These are phyloP conservation scores for Populus simonii DNA, from an alignment of 345 rosid species.

Conservation along the genomic window DNA sequence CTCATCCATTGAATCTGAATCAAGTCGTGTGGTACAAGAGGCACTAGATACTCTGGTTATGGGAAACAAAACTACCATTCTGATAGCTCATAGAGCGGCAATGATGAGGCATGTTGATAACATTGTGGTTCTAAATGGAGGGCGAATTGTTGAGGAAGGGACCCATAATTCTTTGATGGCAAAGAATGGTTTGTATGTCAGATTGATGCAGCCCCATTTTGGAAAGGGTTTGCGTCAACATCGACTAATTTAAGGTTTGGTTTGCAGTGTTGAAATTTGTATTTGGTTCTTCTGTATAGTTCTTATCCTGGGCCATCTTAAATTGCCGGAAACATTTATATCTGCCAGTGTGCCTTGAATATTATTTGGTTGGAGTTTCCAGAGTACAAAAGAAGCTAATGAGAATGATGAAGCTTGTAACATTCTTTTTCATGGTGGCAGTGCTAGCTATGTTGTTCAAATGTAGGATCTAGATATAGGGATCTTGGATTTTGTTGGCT, in stretches of 20 bases:
- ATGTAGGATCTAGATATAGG: constrained; percentile 35
- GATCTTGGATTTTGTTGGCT: constrained; percentile 34
- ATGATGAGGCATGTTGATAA: constrained; percentile 98
- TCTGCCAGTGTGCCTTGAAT: background rate
- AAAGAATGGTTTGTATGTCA: constrained; percentile 86
- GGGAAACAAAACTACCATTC: constrained; percentile 95
- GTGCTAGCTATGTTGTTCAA: constrained; percentile 21
- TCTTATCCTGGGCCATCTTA: constrained; percentile 16
- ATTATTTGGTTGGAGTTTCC: constrained; percentile 8
- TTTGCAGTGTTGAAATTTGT: constrained; percentile 18
- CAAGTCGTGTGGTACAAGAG: constrained; percentile 95
- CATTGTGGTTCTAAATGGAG: constrained; percentile 97
- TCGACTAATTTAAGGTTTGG: constrained; percentile 53
- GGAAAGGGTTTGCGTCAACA: constrained; percentile 94
- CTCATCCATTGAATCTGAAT: constrained; percentile 93
- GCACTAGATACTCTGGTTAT: constrained; percentile 88
- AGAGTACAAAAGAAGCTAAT: constrained; percentile 4
- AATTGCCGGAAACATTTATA: constrained; percentile 16
- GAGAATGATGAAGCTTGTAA: constrained; percentile 27
- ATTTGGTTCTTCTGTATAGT: constrained; percentile 26
- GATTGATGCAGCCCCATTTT: constrained; percentile 96
- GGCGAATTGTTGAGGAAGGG: constrained; percentile 94
- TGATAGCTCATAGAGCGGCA: constrained; percentile 92
- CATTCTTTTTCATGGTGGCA: constrained; percentile 8
- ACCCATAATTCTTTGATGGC: constrained; percentile 76